Evolutionary conservation across 257 asterid species (phyloP).

Genomic region (Gardenia jasminoides): DNA sequence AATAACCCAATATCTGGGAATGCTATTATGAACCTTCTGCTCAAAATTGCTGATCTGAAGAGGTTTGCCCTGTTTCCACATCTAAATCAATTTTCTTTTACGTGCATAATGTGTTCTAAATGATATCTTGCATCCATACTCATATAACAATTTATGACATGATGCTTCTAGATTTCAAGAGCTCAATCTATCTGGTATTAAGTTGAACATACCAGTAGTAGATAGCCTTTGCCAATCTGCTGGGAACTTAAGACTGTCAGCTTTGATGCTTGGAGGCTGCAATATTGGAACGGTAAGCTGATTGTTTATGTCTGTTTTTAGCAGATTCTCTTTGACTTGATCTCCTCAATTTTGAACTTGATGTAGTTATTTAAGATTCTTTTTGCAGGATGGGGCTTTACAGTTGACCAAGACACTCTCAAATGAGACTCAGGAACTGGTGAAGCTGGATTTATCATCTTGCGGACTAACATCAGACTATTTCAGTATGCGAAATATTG

Average conservation of each 20-base stretch:
- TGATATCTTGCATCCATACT: neutral
- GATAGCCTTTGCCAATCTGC: constrained; percentile 75
- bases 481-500: constrained; percentile 50
- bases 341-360: constrained; percentile 16
- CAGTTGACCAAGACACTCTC: constrained; percentile 68
- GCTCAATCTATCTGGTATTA: constrained; percentile 72
- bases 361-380: constrained; percentile 11
- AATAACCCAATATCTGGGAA: constrained; percentile 70
- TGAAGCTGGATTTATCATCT: constrained; percentile 74
- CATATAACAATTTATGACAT: neutral
- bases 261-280: constrained; percentile 73
- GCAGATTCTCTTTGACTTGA: constrained; percentile 12
- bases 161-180: constrained; percentile 64
- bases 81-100: neutral
- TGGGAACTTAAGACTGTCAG: constrained; percentile 63
- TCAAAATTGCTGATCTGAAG: constrained; percentile 57
- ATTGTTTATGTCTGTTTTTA: constrained; percentile 7
- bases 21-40: constrained; percentile 55
- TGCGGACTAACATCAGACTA: constrained; percentile 58
- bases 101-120: neutral
- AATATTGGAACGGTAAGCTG: constrained; percentile 73
- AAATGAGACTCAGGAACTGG: constrained; percentile 59
- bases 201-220: constrained; percentile 73
- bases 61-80: constrained; percentile 35
- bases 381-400: constrained; percentile 74